These are phyloP conservation scores for Suhomyces anneliseae DNA, from an alignment of 1,139 yeast species.

Conservation along the genomic window DNA sequence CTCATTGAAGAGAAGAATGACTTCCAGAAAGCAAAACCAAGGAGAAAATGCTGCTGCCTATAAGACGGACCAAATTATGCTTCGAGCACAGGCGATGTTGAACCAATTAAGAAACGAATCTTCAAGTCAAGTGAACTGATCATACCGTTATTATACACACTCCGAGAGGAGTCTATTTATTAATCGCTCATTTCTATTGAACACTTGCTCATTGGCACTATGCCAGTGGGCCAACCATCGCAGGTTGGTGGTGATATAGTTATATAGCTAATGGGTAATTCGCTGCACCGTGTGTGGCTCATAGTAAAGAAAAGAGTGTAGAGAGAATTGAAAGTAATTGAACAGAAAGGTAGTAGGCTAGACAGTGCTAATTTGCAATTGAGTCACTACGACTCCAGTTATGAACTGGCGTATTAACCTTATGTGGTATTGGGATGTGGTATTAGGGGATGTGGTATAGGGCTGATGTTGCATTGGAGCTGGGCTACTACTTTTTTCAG, in stretches of 20 bases:
- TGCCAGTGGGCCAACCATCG: neutral
- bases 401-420: too few relatives aligned
- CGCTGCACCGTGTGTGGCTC: neutral
- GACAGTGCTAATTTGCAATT: too few relatives aligned
- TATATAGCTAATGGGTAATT: neutral
- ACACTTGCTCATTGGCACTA: too few relatives aligned
- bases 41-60: slow-evolving; percentile 13
- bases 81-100: slow-evolving; percentile 47
- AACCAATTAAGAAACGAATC: slow-evolving; percentile 30
- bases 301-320: neutral
- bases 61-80: slow-evolving; percentile 30
- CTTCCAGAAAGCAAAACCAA: slow-evolving; percentile 30
- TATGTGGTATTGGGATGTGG: too few relatives aligned
- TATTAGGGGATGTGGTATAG: too few relatives aligned
- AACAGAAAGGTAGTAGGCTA: too few relatives aligned
- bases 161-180: too few relatives aligned
- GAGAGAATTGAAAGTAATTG: neutral
- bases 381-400: too few relatives aligned
- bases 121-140: neutral
- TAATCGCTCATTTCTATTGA: too few relatives aligned
- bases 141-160: neutral
- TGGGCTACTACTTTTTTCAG: too few relatives aligned
- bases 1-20: slow-evolving; percentile 38
- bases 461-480: too few relatives aligned
- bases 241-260: neutral